Evolutionary conservation across 73 alveolate genomes (phyloP).

Genomic region (Durusdinium trenchii): DNA sequence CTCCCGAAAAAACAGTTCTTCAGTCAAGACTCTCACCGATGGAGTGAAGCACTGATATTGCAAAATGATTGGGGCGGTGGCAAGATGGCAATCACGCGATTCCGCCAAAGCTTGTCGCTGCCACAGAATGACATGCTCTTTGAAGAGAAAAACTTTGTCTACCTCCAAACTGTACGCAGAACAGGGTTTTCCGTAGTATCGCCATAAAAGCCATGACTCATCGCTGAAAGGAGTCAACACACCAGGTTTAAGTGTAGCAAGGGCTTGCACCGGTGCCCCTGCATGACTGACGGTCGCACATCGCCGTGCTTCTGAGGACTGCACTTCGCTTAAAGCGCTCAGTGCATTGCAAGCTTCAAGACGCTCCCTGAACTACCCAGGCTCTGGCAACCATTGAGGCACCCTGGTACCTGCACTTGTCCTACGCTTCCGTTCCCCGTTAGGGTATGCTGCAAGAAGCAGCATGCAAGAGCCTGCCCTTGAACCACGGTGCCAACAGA

Average conservation of each 20-base stretch:
- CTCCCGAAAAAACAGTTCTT: not conserved
- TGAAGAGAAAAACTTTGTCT: not conserved
- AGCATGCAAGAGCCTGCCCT: too few species aligned
- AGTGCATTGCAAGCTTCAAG: not conserved
- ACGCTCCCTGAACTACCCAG: not conserved
- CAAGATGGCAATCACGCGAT: too few species aligned
- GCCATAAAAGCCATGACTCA: not conserved
- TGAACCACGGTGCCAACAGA: too few species aligned
- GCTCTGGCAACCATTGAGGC: slow-evolving; percentile 1
- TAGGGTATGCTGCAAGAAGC: not conserved
- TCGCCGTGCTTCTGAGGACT: not conserved
- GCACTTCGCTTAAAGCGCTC: not conserved
- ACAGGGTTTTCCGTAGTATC: not conserved
- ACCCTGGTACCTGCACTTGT: not conserved
- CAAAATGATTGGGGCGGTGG: not conserved
- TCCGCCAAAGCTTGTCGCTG: not conserved
- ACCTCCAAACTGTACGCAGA: not conserved
- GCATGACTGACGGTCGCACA: not conserved
- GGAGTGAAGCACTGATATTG: not conserved
- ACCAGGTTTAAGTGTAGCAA: not conserved
- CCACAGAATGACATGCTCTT: not conserved
- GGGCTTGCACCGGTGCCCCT: not conserved
- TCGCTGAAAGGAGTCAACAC: not conserved
- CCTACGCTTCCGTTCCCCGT: not conserved
- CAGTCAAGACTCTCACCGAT: not conserved